A percentile compares a stretch with the other conserved stretches of the same genome.
phyloP scores from a whole-genome alignment of 768 basidiomycete genomes.

The Tylopilus felleus region DNA sequence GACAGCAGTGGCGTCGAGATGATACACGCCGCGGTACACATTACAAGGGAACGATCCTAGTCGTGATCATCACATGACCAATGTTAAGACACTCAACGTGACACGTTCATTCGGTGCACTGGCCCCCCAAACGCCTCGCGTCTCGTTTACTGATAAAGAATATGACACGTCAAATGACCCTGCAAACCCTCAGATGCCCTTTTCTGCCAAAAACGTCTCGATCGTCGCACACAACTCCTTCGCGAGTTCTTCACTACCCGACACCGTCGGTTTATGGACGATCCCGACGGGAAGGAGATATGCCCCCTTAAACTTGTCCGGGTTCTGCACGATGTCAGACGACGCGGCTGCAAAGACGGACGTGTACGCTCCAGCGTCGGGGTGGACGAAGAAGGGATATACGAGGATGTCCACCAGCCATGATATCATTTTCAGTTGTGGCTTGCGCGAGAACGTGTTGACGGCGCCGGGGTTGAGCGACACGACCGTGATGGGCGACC shows the following conservation, averaged over 20 bases:
- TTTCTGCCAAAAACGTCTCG: constrained; percentile 26
- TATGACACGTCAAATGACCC: not conserved
- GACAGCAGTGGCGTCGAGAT: too few relatives aligned
- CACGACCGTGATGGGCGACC: constrained; percentile 28
- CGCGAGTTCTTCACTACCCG: constrained; percentile 21
- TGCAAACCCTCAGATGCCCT: constrained; percentile 11
- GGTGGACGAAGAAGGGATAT: constrained; percentile 15
- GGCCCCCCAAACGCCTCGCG: too few relatives aligned
- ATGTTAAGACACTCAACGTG: not conserved
- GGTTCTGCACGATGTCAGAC: constrained; percentile 15
- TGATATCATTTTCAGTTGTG: constrained; percentile 13
- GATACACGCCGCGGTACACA: too few relatives aligned
- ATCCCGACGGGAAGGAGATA: constrained; percentile 29
- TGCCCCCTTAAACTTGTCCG: constrained; percentile 29
- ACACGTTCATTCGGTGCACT: not conserved
- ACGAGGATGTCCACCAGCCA: constrained; percentile 20
- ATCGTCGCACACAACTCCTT: constrained; percentile 30
- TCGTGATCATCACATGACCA: not conserved
- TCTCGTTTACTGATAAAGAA: not conserved
- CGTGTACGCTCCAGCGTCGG: constrained; percentile 27
- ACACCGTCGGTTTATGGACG: constrained; percentile 10
- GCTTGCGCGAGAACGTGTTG: constrained; percentile 28
- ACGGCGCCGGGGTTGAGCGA: constrained; percentile 32
- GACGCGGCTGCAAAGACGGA: constrained; percentile 32
- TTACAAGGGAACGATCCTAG: too few relatives aligned